Percentiles rank a stretch among this genome's conserved stretches.
Evolutionary conservation across 805 yeast genomes (phyloP).

Genomic region (Barnettozyma siamensis): DNA sequence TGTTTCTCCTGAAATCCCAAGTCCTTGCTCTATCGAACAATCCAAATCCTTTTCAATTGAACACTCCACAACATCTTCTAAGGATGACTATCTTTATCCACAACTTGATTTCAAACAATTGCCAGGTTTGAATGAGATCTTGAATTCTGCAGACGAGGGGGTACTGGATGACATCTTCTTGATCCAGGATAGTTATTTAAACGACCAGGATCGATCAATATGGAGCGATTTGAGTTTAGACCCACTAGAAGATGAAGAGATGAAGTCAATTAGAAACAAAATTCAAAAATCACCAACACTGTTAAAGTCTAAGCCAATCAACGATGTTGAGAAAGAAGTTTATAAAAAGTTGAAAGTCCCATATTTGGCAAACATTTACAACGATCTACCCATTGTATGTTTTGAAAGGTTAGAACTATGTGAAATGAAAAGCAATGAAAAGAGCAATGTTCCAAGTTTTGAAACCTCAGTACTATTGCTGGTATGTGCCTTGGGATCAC

Average conservation of each 20-base stretch:
- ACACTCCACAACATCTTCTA: neutral
- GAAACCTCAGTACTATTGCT: neutral
- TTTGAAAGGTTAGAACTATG: neutral
- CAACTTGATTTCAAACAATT: neutral
- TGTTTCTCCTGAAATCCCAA: neutral
- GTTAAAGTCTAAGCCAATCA: neutral
- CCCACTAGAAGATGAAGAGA: neutral
- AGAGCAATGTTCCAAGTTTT: neutral
- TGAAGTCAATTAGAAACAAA: neutral
- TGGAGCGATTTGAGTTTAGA: too few species aligned
- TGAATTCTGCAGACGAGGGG: neutral
- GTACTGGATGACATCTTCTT: too few species aligned
- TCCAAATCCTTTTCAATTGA: too few species aligned
- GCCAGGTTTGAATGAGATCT: neutral
- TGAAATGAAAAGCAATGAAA: neutral
- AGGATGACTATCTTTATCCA: neutral
- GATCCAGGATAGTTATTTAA: neutral
- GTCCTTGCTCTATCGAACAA: too few species aligned
- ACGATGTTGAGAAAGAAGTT: neutral
- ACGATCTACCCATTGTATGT: neutral
- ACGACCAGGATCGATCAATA: neutral
- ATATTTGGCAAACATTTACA: neutral
- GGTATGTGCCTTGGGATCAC: constrained; percentile 2
- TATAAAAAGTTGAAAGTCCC: constrained; percentile 9
- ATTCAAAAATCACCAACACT: neutral